Evolutionary conservation across 768 basidiomycete species (phyloP).

Genomic region (Xerocomellus chrysenteron): DNA sequence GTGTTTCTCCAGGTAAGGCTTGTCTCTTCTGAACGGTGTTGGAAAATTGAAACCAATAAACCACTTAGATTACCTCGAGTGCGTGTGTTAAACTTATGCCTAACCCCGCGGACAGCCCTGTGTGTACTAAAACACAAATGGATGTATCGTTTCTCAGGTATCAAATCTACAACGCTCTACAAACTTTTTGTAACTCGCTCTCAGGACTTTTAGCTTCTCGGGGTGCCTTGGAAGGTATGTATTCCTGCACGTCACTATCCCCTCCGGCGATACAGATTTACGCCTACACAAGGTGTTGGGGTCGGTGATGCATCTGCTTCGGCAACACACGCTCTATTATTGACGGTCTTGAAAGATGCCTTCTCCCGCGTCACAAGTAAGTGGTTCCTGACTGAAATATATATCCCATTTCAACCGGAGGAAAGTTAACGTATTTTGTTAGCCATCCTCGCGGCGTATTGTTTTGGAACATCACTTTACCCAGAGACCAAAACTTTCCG

Average conservation of each 20-base stretch:
- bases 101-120: not conserved
- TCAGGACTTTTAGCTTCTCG: slow-evolving; percentile 63
- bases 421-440: not conserved
- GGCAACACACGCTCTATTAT: slow-evolving; percentile 61
- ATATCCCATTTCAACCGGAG: not conserved
- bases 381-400: slow-evolving; percentile 16
- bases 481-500: slow-evolving; percentile 74
- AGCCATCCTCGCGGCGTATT: slow-evolving; percentile 66
- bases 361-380: slow-evolving; percentile 63
- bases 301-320: slow-evolving; percentile 69
- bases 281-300: slow-evolving; percentile 50
- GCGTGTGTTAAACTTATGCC: slow-evolving; percentile 21
- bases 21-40: not conserved
- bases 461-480: slow-evolving; percentile 60
- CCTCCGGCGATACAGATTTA: not conserved
- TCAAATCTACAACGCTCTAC: slow-evolving; percentile 63
- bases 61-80: slow-evolving; percentile 56
- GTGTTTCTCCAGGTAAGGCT: slow-evolving; percentile 56
- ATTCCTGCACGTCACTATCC: not conserved
- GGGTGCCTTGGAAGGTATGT: slow-evolving; percentile 62
- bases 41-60: not conserved
- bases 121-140: slow-evolving; percentile 1
- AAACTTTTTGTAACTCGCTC: slow-evolving; percentile 70
- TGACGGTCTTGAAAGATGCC: slow-evolving; percentile 65
- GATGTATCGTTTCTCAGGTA: slow-evolving; percentile 43